Evolutionary conservation across 306 rosid species (phyloP).

Genomic region (Castanea crenata): DNA sequence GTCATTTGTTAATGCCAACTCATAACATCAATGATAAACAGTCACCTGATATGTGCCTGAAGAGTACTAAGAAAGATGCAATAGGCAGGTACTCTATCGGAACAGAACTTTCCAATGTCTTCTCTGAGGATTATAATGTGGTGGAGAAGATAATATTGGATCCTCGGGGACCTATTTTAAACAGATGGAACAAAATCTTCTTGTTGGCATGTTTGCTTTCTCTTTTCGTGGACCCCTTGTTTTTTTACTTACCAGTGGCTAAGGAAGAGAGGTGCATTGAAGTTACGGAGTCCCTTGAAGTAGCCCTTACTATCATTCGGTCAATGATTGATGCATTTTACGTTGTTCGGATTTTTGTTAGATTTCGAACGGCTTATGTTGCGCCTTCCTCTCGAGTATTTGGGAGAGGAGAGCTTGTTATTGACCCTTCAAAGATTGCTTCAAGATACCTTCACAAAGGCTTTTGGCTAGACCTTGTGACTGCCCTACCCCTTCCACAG

Average conservation of each 20-base stretch:
- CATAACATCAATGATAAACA: conserved; percentile 17
- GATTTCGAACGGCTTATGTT: conserved; percentile 54
- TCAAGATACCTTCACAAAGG: conserved; percentile 43
- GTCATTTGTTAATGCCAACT: neutral
- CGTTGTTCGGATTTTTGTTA: conserved; percentile 48
- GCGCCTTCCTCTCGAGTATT: conserved; percentile 65
- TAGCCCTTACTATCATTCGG: conserved; percentile 46
- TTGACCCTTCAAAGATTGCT: conserved; percentile 56
- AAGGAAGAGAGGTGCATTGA: conserved; percentile 46
- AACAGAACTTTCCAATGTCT: conserved; percentile 54
- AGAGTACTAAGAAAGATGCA: conserved; percentile 10
- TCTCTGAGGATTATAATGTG: conserved; percentile 60
- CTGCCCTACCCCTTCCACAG: conserved; percentile 68
- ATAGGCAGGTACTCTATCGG: conserved; percentile 9
- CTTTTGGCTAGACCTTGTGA: conserved; percentile 56
- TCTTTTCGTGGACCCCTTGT: conserved; percentile 55
- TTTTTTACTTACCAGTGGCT: conserved; percentile 54
- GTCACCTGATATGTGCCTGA: neutral
- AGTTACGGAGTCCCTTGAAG: conserved; percentile 31
- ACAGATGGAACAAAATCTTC: conserved; percentile 52
- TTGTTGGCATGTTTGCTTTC: conserved; percentile 57
- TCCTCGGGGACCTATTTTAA: conserved; percentile 45
- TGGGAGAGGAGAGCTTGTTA: conserved; percentile 64
- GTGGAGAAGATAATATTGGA: conserved; percentile 45
- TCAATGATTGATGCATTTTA: conserved; percentile 52